Base-by-base conservation (phyloP, 2,329 filamentous ascomycete genomes). In the Exophiala spinifera region DNA sequence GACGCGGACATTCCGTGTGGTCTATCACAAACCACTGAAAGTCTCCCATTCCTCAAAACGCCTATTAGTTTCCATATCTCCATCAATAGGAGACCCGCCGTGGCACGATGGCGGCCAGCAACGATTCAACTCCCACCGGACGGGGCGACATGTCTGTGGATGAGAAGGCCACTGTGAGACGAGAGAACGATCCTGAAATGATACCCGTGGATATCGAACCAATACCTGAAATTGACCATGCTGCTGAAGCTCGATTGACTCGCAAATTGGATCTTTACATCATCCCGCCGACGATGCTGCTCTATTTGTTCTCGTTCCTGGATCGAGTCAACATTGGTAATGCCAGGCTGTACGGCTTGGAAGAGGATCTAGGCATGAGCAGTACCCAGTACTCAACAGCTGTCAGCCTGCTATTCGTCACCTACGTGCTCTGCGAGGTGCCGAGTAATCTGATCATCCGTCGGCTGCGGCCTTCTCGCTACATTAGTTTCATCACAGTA, bases 381-480 rank as follows among this genome's bases (percentile, higher is more conserved):
- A 68, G 70, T 1, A 68, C 72, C 42, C 84, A 90, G 65, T 91
- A 87, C 67, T 86, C 91, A 65, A 78, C 83, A 23, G 78, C 81
- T 19, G 81, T 87, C 1, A 85, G 82, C 6, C 81, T 87, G 61
- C 74, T 88, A 21, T 88, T 88, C 65, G 81, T 87, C 51, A 85
- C 85, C 1, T 88, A 75, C 56, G 55, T 61, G 25, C 44, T 62
- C 21, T 57, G 40, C 13, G 61, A 63, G 28, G 50, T 74, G 5
- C 65, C 73, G 23, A 72, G 68, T 58, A 77, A 76, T 55, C 56
- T 77, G 15, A 67, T 75, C 20, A 65, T 77, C 56, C 76, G 76
- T 62, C 65, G 65, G 20, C 64, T 78, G 46, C 74, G 77, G 4
- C 82, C 79, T 2, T 77, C 74, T 2, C 61, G 79, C 48, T 81